Evolutionary conservation across 768 basidiomycete species (phyloP).

Genomic region (Suillus sp.): DNA sequence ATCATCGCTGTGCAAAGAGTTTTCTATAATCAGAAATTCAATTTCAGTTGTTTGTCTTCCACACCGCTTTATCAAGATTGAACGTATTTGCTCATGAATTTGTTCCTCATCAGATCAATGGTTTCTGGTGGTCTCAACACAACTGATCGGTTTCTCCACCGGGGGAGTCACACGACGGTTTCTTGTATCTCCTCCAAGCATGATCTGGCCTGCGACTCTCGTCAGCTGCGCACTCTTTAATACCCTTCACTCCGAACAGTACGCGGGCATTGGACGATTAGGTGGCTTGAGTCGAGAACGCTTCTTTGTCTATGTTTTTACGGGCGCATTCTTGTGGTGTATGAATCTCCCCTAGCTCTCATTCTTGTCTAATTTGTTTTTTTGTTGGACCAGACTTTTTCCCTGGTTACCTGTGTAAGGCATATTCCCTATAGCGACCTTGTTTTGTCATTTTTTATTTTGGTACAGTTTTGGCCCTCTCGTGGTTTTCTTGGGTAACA

Average conservation of each 20-base stretch:
- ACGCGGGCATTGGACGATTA: constrained; percentile 61
- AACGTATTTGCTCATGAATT: background rate
- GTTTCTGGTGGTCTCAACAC: constrained; percentile 76
- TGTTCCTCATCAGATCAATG: constrained; percentile 60
- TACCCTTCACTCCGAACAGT: constrained; percentile 71
- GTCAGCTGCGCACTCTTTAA: constrained; percentile 78
- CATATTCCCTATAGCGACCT: background rate
- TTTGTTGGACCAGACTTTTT: constrained; percentile 37
- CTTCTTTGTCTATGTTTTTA: constrained; percentile 72
- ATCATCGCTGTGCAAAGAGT: constrained; percentile 77
- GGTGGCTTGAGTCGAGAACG: constrained; percentile 72
- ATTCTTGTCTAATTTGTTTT: background rate
- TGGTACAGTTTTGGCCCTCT: constrained; percentile 46
- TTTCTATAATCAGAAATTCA: constrained; percentile 66
- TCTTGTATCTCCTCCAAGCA: constrained; percentile 56
- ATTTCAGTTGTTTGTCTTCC: constrained; percentile 53
- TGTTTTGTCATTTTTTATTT: constrained; percentile 23
- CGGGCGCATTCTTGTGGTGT: constrained; percentile 63
- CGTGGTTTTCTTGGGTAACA: constrained; percentile 61
- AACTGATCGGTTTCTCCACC: constrained; percentile 82
- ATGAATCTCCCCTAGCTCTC: constrained; percentile 21
- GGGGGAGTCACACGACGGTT: constrained; percentile 77
- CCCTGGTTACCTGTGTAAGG: constrained; percentile 47
- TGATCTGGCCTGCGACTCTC: constrained; percentile 80
- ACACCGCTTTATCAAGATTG: constrained; percentile 3